Evolutionary conservation across 352 stramenopile species (phyloP).

Genomic region (Pythium plurisporium): DNA sequence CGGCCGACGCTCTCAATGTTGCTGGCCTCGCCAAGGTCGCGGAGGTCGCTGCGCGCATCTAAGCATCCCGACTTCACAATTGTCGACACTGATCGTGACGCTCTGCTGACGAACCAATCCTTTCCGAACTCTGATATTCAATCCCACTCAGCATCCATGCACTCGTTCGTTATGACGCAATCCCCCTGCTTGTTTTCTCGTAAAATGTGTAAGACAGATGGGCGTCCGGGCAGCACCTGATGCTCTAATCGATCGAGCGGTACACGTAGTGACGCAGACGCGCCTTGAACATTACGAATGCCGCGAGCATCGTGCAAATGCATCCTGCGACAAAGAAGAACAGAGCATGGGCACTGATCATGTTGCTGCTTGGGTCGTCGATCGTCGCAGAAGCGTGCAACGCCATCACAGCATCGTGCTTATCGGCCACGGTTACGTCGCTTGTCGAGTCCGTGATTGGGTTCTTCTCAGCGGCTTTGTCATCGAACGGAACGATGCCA

Average conservation of each 20-base stretch:
- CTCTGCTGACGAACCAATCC: too few species aligned
- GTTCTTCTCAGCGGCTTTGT: slow-evolving; percentile 66
- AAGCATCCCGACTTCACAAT: neutral
- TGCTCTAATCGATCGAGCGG: slow-evolving; percentile 48
- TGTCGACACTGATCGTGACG: neutral
- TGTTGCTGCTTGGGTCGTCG: slow-evolving; percentile 4
- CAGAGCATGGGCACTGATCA: slow-evolving; percentile 27
- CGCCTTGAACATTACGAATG: slow-evolving; percentile 40
- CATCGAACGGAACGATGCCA: slow-evolving; percentile 66
- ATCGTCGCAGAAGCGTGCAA: slow-evolving; percentile 11
- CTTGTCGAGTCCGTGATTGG: slow-evolving; percentile 88
- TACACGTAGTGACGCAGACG: slow-evolving; percentile 58
- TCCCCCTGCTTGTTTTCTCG: too few species aligned
- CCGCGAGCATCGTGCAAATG: slow-evolving; percentile 39
- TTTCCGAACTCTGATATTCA: neutral
- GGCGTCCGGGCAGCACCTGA: too few species aligned
- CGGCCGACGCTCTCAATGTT: slow-evolving; percentile 45
- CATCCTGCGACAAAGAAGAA: slow-evolving; percentile 62
- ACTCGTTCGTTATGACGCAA: too few species aligned
- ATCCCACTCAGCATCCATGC: neutral
- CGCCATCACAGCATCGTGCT: slow-evolving; percentile 2
- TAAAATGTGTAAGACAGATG: too few species aligned
- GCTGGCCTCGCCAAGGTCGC: slow-evolving; percentile 51
- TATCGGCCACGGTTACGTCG: slow-evolving; percentile 52
- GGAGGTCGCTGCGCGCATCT: slow-evolving; percentile 25